Percentiles rank a stretch among this genome's conserved stretches.
These are phyloP conservation scores for Diphasiastrum complanatum DNA, from an alignment of 83 land plant species.

Conservation along the genomic window DNA sequence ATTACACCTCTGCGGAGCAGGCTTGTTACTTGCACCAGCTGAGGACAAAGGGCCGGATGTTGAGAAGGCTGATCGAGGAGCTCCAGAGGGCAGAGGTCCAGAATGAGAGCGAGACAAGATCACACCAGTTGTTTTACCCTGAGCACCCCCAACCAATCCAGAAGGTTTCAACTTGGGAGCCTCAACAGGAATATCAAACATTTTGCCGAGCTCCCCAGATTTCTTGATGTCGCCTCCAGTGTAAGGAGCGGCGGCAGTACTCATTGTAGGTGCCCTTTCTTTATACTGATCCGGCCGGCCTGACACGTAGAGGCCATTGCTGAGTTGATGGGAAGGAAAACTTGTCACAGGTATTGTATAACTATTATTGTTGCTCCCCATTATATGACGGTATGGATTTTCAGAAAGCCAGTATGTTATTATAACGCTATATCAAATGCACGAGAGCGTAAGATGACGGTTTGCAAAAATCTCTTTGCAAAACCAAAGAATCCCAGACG, in stretches of 20 bases:
- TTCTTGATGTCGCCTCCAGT: constrained; percentile 15
- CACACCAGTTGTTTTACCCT: neutral
- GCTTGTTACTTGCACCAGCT: neutral
- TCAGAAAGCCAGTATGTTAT: too few relatives aligned
- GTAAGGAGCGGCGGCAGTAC: constrained; percentile 8
- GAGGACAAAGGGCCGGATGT: constrained; percentile 1
- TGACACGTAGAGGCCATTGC: neutral
- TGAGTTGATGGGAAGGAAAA: neutral
- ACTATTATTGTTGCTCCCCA: neutral
- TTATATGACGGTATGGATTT: neutral
- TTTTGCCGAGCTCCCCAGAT: too few relatives aligned
- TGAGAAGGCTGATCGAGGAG: constrained; percentile 12
- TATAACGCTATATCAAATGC: too few relatives aligned
- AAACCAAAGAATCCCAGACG: too few relatives aligned
- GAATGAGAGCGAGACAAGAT: constrained; percentile 11
- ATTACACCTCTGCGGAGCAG: neutral
- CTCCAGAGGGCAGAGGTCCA: constrained; percentile 12
- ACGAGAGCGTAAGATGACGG: too few relatives aligned
- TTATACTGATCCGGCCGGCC: constrained; percentile 13
- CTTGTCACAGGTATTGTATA: constrained; percentile 6
- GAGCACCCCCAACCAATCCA: constrained; percentile 1
- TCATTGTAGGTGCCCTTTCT: constrained; percentile 13
- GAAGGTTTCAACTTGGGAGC: constrained; percentile 4
- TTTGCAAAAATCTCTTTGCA: too few relatives aligned
- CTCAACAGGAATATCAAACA: constrained; percentile 14